These are phyloP conservation scores for Lecanicillium sp. DNA, from an alignment of 2,329 filamentous ascomycete genomes.

Conservation along the genomic window DNA sequence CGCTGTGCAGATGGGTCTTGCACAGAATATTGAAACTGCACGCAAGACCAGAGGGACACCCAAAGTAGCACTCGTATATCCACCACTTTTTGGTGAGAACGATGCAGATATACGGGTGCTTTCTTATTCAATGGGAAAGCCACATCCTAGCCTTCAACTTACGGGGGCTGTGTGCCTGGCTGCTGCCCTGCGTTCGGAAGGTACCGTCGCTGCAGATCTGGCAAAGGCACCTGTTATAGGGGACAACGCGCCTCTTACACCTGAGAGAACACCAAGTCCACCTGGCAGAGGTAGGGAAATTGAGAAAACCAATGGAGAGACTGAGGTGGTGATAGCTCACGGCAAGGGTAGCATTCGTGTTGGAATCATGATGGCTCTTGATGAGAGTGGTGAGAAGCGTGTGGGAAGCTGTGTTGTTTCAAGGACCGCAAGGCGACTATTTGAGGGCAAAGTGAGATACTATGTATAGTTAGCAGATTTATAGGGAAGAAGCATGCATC, in stretches of 20 bases:
- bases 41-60: conserved; percentile 29
- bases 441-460: conserved; percentile 22
- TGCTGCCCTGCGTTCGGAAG: conserved; percentile 31
- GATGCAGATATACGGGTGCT: conserved; percentile 32
- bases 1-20: conserved; percentile 50
- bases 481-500: no score
- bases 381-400: conserved; percentile 10
- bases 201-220: conserved; percentile 27
- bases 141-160: conserved; percentile 43
- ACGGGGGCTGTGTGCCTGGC: conserved; percentile 41
- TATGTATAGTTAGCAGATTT: conserved; percentile 13
- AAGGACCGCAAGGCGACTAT: conserved; percentile 22
- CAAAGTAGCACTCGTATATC: conserved; percentile 31
- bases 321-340: no score
- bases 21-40: conserved; percentile 25
- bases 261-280: conserved; percentile 12
- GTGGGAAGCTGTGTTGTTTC: conserved; percentile 20
- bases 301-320: no score
- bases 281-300: not conserved
- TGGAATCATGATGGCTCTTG: conserved; percentile 11
- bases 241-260: conserved; percentile 9
- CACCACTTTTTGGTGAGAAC: not conserved
- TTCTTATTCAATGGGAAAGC: conserved; percentile 41
- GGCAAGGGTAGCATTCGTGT: conserved; percentile 19
- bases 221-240: not conserved